Conservation (phyloP, 2,329 filamentous ascomycete species). For the Exophiala viscosa region DNA sequence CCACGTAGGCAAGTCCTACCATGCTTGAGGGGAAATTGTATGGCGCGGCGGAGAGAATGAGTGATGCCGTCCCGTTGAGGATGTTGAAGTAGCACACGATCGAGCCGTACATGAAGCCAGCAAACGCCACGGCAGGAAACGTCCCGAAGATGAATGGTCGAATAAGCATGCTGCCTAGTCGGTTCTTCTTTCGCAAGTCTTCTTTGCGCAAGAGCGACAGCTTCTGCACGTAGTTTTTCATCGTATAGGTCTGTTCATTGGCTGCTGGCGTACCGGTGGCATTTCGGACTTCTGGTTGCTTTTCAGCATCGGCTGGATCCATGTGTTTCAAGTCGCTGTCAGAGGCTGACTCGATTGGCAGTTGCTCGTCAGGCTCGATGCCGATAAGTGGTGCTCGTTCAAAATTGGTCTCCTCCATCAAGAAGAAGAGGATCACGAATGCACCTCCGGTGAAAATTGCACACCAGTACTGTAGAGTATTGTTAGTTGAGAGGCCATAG, state of each 20-base stretch:
- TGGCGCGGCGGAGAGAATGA: conserved; percentile 34
- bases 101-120: conserved; percentile 40
- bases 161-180: conserved; percentile 12
- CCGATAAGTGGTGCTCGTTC: not conserved
- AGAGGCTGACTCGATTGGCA: too few relatives aligned
- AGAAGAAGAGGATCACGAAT: conserved; percentile 18
- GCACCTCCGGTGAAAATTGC: conserved; percentile 11
- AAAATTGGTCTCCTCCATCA: conserved; percentile 24
- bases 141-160: conserved; percentile 27
- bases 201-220: conserved; percentile 11
- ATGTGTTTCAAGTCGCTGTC: not conserved
- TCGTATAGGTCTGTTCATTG: not conserved
- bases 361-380: conserved; percentile 4
- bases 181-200: conserved; percentile 7
- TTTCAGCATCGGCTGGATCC: not conserved
- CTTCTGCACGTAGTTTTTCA: conserved; percentile 17
- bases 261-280: too few relatives aligned
- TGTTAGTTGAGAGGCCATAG: not conserved
- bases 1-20: conserved; percentile 39
- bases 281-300: not conserved
- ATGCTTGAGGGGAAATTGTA: conserved; percentile 39
- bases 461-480: conserved; percentile 13
- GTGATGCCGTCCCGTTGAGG: conserved; percentile 40
- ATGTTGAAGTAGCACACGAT: conserved; percentile 43
- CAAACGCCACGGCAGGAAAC: conserved; percentile 39